A percentile compares a stretch with the other conserved stretches of the same genome.
Evolutionary conservation across 305 asterid species (phyloP).

Genomic region (Plantago coronopus): DNA sequence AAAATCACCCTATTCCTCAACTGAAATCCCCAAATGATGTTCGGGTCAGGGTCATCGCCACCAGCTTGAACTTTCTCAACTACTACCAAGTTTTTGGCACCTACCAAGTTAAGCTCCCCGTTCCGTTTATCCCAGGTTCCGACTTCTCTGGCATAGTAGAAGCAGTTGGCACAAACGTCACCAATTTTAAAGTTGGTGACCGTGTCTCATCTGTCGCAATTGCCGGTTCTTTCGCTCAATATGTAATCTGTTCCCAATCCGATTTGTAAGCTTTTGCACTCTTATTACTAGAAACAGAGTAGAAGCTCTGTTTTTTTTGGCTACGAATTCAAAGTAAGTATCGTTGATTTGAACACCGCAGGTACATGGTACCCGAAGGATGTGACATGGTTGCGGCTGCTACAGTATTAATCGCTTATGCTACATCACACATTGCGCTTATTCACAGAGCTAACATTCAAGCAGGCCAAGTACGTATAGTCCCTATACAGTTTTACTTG

Average conservation of each 20-base stretch:
- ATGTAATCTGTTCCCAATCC: conserved; percentile 63
- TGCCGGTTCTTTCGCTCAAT: conserved; percentile 78
- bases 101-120: conserved; percentile 74
- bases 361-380: conserved; percentile 73
- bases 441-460: conserved; percentile 71
- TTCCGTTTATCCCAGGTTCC: conserved; percentile 86
- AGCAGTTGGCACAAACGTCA: conserved; percentile 56
- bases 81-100: conserved; percentile 77
- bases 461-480: conserved; percentile 44
- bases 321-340: background rate
- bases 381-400: conserved; percentile 81
- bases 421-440: conserved; percentile 87
- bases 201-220: conserved; percentile 65
- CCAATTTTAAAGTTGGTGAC: conserved; percentile 75
- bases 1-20: conserved; percentile 4
- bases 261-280: conserved; percentile 47
- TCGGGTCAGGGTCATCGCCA: conserved; percentile 3
- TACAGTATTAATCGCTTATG: conserved; percentile 86
- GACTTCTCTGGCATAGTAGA: conserved; percentile 88
- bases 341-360: conserved; percentile 23
- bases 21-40: background rate
- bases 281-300: background rate
- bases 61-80: conserved; percentile 3
- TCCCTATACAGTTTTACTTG: too few species aligned
- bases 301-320: too few species aligned